phyloP scores from a whole-genome alignment of 31 red algal genomes.

The Endocladia muricata region DNA sequence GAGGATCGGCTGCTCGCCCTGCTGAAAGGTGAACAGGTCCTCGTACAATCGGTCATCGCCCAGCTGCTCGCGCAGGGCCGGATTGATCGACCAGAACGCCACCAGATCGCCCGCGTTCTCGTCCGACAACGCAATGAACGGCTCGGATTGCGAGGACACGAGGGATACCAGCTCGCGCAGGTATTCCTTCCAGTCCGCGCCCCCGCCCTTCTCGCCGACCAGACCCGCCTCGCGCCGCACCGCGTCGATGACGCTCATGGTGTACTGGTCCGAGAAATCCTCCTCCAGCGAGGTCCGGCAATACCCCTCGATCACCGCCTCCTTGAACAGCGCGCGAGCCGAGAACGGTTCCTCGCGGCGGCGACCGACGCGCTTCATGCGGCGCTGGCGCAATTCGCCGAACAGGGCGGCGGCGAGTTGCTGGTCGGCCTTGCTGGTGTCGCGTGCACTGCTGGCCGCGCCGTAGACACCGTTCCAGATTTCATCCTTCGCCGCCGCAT shows the following conservation, averaged over 20 bases:
- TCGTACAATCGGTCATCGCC: background rate
- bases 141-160: slow-evolving; percentile 1
- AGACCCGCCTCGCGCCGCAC: background rate
- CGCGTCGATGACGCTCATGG: slow-evolving; percentile 2
- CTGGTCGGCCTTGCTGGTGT: slow-evolving; percentile 3
- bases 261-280: slow-evolving; percentile 4
- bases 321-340: background rate
- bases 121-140: slow-evolving; percentile 1
- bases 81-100: slow-evolving; percentile 3
- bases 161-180: background rate
- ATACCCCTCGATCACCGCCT: slow-evolving; percentile 3
- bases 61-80: background rate
- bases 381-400: slow-evolving; percentile 1
- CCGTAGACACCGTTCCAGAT: slow-evolving; percentile 1
- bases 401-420: background rate
- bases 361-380: background rate
- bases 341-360: slow-evolving; percentile 2
- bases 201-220: slow-evolving; percentile 1
- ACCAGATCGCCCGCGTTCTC: slow-evolving; percentile 3
- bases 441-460: background rate
- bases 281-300: background rate
- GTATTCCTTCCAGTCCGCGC: slow-evolving; percentile 3
- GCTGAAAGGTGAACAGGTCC: slow-evolving; percentile 3
- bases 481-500: background rate
- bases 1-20: background rate